Base-by-base conservation (phyloP, 1,284 basidiomycete species). In the Microbotryum scabiosae region DNA sequence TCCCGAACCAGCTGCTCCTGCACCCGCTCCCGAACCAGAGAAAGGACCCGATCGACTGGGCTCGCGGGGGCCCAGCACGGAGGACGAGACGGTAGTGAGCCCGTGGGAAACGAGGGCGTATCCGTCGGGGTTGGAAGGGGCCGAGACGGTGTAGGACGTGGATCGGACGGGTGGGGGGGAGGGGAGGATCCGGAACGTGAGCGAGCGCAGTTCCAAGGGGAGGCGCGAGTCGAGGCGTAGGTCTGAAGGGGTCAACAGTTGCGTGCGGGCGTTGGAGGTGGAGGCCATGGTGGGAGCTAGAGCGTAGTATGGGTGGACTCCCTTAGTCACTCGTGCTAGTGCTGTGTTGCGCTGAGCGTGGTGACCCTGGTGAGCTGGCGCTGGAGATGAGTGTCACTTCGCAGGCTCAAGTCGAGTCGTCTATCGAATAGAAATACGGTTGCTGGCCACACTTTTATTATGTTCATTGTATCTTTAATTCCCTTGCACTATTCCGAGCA, bases 1-100 rank as follows among this genome's bases (percentile, higher is more conserved):
- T 90, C 87, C 59, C 30, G 30, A 30, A 84, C 81, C 12, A 82
- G 86, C 60, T 85, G 84, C 4, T 82, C 85, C 61, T 84, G 81
- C 77, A 82, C 81, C 74, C 82, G 68, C 57, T 41, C 3, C 47
- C 14, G 36, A 51, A 21, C 63, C 63, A 57, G 1, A 44, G 41
- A 60, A 60, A 2, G 62, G 36, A 0, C 67, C 71, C 32, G 66
- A 61, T 1, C 69, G 63, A 2, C 67, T 86, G 1, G 89, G 85
- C 76, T 97, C 94, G 63, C 90, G 79, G 0, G 94, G 96, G 0
- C 94, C 94, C 74, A 89, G 90, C 0, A 97, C 88, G 53, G 85
- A 85, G 10, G 88, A 88, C 20, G 84, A 79, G 9, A 96, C 90
- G 62, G 86, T 84, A 0, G 94, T 97, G 25, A 97, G 81, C 3